phyloP scores from a whole-genome alignment of 441 rosid genomes.

The Erysimum pusillum region DNA sequence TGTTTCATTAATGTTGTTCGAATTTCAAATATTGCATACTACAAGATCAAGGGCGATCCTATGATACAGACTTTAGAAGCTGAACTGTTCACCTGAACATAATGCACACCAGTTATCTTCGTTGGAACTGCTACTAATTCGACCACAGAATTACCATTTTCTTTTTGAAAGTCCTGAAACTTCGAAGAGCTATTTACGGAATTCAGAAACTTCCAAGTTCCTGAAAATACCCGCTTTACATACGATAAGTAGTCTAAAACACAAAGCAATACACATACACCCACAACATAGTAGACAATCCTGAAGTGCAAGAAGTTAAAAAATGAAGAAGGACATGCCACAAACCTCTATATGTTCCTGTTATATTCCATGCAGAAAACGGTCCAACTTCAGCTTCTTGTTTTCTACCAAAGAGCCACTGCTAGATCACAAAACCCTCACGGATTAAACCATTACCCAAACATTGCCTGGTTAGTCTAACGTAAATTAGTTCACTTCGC shows the following conservation, averaged over 20 bases:
- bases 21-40: conserved; percentile 18
- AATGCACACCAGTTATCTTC: conserved; percentile 93
- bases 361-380: conserved; percentile 91
- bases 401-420: conserved; percentile 86
- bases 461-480: conserved; percentile 2
- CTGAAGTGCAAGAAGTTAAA: neutral
- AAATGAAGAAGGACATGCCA: conserved; percentile 39
- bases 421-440: conserved; percentile 47
- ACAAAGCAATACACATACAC: conserved; percentile 11
- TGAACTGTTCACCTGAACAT: conserved; percentile 77
- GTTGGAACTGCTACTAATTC: conserved; percentile 89
- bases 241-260: conserved; percentile 13
- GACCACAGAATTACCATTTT: conserved; percentile 81
- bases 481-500: neutral
- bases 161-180: conserved; percentile 81
- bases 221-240: conserved; percentile 51
- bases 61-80: conserved; percentile 5
- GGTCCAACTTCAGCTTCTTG: conserved; percentile 77
- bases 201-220: conserved; percentile 90
- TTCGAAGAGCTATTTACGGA: conserved; percentile 79
- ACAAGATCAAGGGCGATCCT: conserved; percentile 16
- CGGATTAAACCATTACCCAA: conserved; percentile 9
- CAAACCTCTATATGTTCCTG: conserved; percentile 98
- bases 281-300: neutral
- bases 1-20: conserved; percentile 48